These are phyloP conservation scores for Bruguiera hainesii DNA, from an alignment of 441 rosid species.

Conservation along the genomic window DNA sequence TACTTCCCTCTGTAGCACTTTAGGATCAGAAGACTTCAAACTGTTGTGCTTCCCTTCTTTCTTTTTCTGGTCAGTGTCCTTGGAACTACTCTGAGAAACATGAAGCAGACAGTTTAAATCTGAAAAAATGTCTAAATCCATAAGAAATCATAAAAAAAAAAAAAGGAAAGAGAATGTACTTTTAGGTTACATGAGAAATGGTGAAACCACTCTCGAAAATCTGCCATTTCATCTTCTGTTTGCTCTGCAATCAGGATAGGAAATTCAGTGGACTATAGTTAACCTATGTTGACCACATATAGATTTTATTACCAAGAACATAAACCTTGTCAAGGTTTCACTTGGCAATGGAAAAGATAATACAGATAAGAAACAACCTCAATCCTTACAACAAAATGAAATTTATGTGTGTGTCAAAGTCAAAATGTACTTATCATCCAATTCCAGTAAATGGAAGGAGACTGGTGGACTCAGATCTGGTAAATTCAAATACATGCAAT, in stretches of 20 bases:
- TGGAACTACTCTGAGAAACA: conserved; percentile 18
- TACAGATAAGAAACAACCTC: too few relatives aligned
- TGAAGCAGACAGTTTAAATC: conserved; percentile 16
- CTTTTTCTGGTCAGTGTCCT: conserved; percentile 16
- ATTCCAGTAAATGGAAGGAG: too few relatives aligned
- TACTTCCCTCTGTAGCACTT: conserved; percentile 30
- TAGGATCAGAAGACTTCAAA: conserved; percentile 20
- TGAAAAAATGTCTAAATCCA: background rate
- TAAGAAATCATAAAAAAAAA: background rate
- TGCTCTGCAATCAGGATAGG: conserved; percentile 40
- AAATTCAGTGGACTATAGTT: background rate
- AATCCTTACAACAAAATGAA: too few relatives aligned
- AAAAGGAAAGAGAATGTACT: conserved; percentile 32
- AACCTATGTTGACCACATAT: background rate
- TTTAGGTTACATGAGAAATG: conserved; percentile 33
- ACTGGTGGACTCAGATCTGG: too few relatives aligned
- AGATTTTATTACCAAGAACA: background rate
- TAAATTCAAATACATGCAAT: too few relatives aligned
- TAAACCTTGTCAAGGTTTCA: background rate
- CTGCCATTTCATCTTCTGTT: conserved; percentile 56
- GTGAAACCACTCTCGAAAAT: conserved; percentile 54
- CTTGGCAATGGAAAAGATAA: too few relatives aligned
- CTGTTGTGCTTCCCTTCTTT: conserved; percentile 20
- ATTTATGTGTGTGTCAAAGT: too few relatives aligned
- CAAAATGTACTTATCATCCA: too few relatives aligned